These are phyloP conservation scores for Albifimbria verrucaria DNA, from an alignment of 2,329 filamentous ascomycete species.

Conservation along the genomic window DNA sequence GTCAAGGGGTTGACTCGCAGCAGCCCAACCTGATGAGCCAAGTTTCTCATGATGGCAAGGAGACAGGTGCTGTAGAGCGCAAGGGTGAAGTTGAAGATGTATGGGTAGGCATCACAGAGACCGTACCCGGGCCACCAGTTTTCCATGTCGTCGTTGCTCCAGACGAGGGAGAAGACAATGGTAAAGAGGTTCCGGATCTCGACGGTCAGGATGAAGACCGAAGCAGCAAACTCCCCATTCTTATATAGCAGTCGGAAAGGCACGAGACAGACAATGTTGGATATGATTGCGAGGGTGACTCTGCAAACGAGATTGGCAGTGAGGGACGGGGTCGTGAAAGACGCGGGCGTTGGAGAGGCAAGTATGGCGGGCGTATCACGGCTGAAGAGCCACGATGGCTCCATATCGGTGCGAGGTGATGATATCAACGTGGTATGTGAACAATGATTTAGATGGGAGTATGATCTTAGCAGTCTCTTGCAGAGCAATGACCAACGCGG, in stretches of 20 bases:
- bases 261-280: conserved; percentile 45
- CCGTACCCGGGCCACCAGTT: conserved; percentile 50
- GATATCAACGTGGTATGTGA: neutral
- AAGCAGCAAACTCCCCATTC: conserved; percentile 52
- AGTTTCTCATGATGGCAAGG: conserved; percentile 52
- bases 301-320: conserved; percentile 46
- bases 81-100: conserved; percentile 42
- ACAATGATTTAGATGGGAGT: neutral
- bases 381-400: conserved; percentile 14
- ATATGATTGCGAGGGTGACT: conserved; percentile 42
- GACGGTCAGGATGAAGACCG: conserved; percentile 44
- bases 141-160: conserved; percentile 47
- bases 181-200: conserved; percentile 45
- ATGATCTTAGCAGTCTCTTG: neutral
- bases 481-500: neutral
- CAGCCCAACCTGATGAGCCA: conserved; percentile 47
- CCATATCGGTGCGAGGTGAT: conserved; percentile 1
- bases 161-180: conserved; percentile 49
- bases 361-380: conserved; percentile 18
- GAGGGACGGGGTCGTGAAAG: conserved; percentile 25
- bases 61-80: conserved; percentile 48
- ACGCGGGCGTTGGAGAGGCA: conserved; percentile 14
- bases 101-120: conserved; percentile 51
- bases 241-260: conserved; percentile 48
- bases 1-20: conserved; percentile 37